Conservation (phyloP, 176 grass and related monocot species). For the Panicum miliaceum region DNA sequence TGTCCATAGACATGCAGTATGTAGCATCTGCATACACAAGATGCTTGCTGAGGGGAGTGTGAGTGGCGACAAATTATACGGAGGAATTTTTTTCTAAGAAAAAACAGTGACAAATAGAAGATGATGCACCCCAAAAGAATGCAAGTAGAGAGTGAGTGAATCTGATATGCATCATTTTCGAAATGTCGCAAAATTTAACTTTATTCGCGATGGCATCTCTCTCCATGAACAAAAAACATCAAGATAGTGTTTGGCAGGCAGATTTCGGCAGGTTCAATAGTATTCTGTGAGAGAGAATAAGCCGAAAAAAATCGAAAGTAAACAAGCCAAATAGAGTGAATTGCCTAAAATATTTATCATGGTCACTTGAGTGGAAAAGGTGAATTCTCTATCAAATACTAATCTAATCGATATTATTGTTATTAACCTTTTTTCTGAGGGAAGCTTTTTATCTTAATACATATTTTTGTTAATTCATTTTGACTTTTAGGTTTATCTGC, state of each 20-base stretch:
- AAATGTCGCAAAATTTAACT: not conserved
- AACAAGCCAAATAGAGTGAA: too few species aligned
- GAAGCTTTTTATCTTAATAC: not conserved
- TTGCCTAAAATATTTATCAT: not conserved
- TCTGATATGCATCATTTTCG: slow-evolving; percentile 18
- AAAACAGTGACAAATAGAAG: not conserved
- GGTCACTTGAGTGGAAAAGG: not conserved
- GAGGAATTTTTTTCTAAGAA: too few species aligned
- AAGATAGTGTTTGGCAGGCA: too few species aligned
- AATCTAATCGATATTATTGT: not conserved
- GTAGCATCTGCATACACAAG: not conserved
- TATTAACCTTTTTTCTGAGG: not conserved
- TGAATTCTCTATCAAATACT: not conserved
- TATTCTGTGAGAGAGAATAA: too few species aligned
- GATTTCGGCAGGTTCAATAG: too few species aligned
- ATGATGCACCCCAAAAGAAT: not conserved
- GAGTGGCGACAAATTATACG: slow-evolving; percentile 8
- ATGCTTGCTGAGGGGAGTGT: not conserved
- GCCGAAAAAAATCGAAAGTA: too few species aligned
- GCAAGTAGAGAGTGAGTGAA: not conserved
- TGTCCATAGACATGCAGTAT: not conserved
- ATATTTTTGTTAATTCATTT: not conserved
- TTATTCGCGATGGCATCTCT: not conserved
- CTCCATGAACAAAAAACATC: not conserved
- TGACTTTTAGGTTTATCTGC: slow-evolving; percentile 1